Evolutionary conservation across 306 rosid species (phyloP).

Genomic region (Quercus dentata): DNA sequence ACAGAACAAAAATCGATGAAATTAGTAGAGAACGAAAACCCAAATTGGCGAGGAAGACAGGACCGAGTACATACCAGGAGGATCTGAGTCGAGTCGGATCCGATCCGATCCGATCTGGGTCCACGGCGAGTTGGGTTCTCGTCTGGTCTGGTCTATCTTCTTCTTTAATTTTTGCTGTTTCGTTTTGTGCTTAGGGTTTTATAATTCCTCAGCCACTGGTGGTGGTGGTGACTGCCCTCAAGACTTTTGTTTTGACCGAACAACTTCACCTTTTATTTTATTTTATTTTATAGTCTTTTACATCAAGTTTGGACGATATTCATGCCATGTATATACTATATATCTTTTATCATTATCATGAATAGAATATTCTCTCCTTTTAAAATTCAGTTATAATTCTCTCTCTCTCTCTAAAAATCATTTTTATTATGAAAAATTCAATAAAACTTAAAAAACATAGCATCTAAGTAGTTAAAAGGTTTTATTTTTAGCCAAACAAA

Average conservation of each 20-base stretch:
- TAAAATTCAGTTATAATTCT: too few relatives aligned
- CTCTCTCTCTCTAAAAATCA: too few relatives aligned
- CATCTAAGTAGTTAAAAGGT: too few relatives aligned
- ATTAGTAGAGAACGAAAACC: background rate
- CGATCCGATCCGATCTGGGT: background rate
- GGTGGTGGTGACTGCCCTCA: background rate
- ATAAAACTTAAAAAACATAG: rapidly evolving
- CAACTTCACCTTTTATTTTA: too few relatives aligned
- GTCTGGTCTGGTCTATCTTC: background rate
- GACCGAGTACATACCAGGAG: background rate
- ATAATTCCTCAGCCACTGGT: background rate
- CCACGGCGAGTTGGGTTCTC: background rate
- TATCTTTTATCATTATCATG: too few relatives aligned
- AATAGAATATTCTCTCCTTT: too few relatives aligned
- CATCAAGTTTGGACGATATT: too few relatives aligned
- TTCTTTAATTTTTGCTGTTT: background rate
- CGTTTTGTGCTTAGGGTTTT: background rate
- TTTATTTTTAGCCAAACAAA: too few relatives aligned
- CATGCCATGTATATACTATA: too few relatives aligned
- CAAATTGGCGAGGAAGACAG: background rate
- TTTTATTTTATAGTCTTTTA: too few relatives aligned
- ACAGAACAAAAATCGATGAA: too few relatives aligned
- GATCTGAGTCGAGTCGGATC: background rate
- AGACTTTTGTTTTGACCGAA: background rate
- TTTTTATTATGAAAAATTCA: too few relatives aligned